Evolutionary conservation across 345 rosid genomes (phyloP).

Genomic region (Clarkia xantiana): DNA sequence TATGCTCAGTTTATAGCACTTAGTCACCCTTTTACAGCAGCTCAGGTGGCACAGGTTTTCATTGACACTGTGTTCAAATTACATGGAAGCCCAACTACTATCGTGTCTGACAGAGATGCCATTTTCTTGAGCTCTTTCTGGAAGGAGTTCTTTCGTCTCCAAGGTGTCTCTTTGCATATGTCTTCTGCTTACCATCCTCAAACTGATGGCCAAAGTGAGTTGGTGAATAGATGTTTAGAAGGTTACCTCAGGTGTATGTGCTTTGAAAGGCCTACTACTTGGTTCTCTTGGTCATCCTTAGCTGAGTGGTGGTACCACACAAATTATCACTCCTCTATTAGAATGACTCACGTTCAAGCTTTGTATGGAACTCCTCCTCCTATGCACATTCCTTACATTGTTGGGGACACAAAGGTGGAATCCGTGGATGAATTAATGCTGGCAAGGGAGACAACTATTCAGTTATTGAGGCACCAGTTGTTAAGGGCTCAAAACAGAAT

Average conservation of each 20-base stretch:
- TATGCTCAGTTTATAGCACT: slow-evolving; percentile 1
- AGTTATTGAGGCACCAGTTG: no score
- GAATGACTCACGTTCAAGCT: neutral
- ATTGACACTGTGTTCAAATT: neutral
- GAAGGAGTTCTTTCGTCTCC: neutral
- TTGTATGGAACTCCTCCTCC: no score
- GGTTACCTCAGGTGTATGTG: slow-evolving; percentile 1
- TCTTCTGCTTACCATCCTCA: slow-evolving; percentile 1
- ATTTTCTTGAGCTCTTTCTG: neutral
- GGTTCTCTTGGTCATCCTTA: neutral
- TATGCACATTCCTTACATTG: no score
- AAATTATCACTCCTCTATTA: neutral
- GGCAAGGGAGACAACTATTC: no score
- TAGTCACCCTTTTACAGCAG: neutral
- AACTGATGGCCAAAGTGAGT: slow-evolving; percentile 1
- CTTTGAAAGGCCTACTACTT: neutral
- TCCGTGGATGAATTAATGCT: no score
- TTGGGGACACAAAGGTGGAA: no score
- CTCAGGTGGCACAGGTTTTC: neutral
- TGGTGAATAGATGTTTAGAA: neutral
- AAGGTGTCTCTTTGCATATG: neutral
- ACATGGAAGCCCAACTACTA: neutral
- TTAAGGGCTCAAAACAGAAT: no score
- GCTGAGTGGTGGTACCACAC: slow-evolving; percentile 5
- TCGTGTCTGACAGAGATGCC: slow-evolving; percentile 3